Percentiles rank a stretch among this genome's conserved stretches.
Conservation (phyloP, 1,139 yeast species). For the Kodamaea anthophila region DNA sequence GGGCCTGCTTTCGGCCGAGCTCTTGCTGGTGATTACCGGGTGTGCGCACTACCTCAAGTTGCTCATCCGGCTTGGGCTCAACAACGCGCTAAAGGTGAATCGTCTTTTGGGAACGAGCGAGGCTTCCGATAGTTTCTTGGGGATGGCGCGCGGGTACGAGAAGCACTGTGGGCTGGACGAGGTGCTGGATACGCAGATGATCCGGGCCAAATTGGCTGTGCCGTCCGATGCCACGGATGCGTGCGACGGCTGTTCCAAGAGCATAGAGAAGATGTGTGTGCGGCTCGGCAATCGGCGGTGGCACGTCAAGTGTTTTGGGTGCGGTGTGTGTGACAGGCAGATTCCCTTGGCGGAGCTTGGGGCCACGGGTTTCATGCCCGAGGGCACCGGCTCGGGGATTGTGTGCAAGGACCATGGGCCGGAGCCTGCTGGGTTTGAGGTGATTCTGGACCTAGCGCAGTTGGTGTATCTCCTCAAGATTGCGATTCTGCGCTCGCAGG, state of each 20-base stretch:
- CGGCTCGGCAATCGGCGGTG: constrained; percentile 61
- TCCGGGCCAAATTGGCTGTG: constrained; percentile 36
- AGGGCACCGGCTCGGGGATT: constrained; percentile 20
- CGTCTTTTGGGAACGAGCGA: constrained; percentile 49
- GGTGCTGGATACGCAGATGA: constrained; percentile 28
- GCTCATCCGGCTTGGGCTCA: constrained; percentile 73
- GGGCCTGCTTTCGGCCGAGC: constrained; percentile 51
- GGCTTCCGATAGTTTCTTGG: constrained; percentile 60
- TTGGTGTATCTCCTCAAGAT: constrained; percentile 72
- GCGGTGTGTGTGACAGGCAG: constrained; percentile 46
- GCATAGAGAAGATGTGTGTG: constrained; percentile 79
- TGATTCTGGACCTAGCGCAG: constrained; percentile 67
- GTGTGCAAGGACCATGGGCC: constrained; percentile 44
- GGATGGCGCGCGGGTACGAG: constrained; percentile 45
- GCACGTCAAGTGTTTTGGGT: constrained; percentile 72
- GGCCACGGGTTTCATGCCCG: constrained; percentile 20
- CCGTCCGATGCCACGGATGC: constrained; percentile 70
- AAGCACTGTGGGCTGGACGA: constrained; percentile 8
- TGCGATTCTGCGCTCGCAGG: constrained; percentile 73
- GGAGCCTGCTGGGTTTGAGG: constrained; percentile 43
- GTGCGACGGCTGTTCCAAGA: constrained; percentile 63
- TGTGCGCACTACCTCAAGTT: constrained; percentile 90
- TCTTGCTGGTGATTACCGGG: constrained; percentile 81
- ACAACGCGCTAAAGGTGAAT: constrained; percentile 66
- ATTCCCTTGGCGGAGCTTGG: constrained; percentile 31